A percentile compares a stretch with the other conserved stretches of the same genome.
phyloP scores from a whole-genome alignment of 495 filamentous ascomycete genomes.

The Annulohypoxylon nitens region DNA sequence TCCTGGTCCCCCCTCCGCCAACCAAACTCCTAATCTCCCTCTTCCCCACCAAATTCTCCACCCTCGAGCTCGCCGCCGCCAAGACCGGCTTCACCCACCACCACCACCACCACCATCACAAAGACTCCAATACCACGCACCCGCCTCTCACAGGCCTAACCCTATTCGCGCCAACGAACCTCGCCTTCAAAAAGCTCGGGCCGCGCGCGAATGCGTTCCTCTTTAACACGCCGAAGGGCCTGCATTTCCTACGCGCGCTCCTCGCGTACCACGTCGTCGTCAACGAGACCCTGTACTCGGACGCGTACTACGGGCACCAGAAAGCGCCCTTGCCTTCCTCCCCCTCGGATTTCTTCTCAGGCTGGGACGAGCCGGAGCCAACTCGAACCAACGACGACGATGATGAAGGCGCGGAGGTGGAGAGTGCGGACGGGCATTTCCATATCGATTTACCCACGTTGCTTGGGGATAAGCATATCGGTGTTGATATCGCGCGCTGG shows the following conservation, averaged over 20 bases:
- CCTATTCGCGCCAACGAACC: conserved; percentile 81
- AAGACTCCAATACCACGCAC: conserved; percentile 16
- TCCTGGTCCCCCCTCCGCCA: conserved; percentile 79
- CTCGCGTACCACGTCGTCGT: conserved; percentile 82
- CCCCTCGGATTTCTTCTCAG: no score
- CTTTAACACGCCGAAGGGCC: conserved; percentile 75
- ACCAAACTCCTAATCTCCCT: conserved; percentile 71
- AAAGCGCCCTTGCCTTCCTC: background rate
- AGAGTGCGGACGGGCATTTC: conserved; percentile 39
- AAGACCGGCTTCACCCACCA: conserved; percentile 72
- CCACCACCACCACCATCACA: conserved; percentile 29
- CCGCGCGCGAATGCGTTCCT: conserved; percentile 78
- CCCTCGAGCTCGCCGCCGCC: conserved; percentile 75
- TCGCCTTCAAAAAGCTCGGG: conserved; percentile 79
- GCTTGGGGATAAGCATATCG: conserved; percentile 69
- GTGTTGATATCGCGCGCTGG: conserved; percentile 75
- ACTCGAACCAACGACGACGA: background rate
- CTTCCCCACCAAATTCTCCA: conserved; percentile 80
- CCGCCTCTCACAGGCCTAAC: conserved; percentile 62
- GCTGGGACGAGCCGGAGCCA: no score
- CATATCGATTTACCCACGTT: conserved; percentile 78
- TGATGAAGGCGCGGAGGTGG: background rate
- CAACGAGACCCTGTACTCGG: conserved; percentile 83
- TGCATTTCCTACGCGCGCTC: conserved; percentile 77
- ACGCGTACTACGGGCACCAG: conserved; percentile 72